These are phyloP conservation scores for Bondarzewia mesenterica DNA, from an alignment of 1,284 basidiomycete species.

Conservation along the genomic window DNA sequence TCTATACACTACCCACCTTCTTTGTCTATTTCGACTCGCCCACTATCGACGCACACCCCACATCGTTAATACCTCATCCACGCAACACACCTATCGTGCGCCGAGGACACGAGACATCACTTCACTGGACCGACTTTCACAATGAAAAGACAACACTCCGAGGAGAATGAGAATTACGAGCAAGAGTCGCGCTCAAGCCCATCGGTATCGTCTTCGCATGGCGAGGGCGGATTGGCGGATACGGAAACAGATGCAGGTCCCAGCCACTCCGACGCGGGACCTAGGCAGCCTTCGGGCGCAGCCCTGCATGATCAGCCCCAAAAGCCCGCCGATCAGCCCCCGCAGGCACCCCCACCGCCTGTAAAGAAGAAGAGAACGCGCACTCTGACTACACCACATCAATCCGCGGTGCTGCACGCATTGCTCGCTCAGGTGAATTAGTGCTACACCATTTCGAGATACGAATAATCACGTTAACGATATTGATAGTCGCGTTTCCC, in stretches of 20 bases:
- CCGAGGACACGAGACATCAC: not conserved
- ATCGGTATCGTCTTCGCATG: conserved; percentile 40
- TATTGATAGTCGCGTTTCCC: conserved; percentile 69
- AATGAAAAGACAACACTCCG: conserved; percentile 12
- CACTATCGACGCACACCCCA: not conserved
- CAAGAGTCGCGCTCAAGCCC: conserved; percentile 26
- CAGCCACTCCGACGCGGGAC: conserved; percentile 23
- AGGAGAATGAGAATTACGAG: conserved; percentile 10
- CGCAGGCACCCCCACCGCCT: conserved; percentile 20
- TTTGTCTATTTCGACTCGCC: not conserved
- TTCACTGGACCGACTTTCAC: not conserved
- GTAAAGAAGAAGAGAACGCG: conserved; percentile 71
- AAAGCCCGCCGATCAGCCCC: not conserved
- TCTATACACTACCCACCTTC: conserved; percentile 5
- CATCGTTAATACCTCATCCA: not conserved
- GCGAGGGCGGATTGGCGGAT: conserved; percentile 39
- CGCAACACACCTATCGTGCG: not conserved
- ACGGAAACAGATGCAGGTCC: conserved; percentile 36
- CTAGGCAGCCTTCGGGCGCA: conserved; percentile 15
- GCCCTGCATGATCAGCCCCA: not conserved
- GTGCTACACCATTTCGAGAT: not conserved
- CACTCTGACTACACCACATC: conserved; percentile 78
- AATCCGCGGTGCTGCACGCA: conserved; percentile 73
- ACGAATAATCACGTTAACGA: not conserved
- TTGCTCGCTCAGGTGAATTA: conserved; percentile 66